Evolutionary conservation across 179 eudicot genomes (phyloP), one percentile per base, ranked within the genome.

Genomic region (Sideroxylon spinosum): DNA sequence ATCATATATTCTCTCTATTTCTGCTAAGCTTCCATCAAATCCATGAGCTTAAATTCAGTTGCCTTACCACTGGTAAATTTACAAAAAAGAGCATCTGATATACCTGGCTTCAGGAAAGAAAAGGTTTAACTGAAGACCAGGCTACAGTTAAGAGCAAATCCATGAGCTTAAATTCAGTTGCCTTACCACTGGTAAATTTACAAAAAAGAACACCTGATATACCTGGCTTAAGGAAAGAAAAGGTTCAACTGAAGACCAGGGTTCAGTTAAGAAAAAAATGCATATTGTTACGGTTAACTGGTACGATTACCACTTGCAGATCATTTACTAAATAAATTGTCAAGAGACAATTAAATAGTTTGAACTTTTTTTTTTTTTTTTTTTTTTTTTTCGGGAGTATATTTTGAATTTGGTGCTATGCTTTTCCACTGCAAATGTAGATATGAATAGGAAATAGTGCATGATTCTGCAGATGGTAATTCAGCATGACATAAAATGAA

Each of bases 1-100:
- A 85, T 88, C 96, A 79, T 87, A 93, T 78, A 94, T 75, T 84
- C 86, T 91, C 88, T 95, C 99, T 80, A 95, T 84, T 84, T 95
- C 99, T 87, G 96, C 96, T 89, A 95, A 92, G 93, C 99, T 95
- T 93, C 91, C 95, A 90, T 93, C 84, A 88, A 90, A 87, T 81
- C 85, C 84, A 94, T 83, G 86, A 92, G 93, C 87, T 91, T 79
- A 93, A 85, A 81, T 85, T 94, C 91, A 94, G 98, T 91, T 86
- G 78, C 82, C 78, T 86, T 81, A 52, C 85, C 85, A 86, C 72
- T 75, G 80, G 79, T 79, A 75, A 85, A 78, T 76, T 73, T 79
- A 74, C 65, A 73, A 69, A 59, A 84, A 73, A 77, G 59, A 87
- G 76, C 78, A 81, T 88, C 80, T 84, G 80, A 86, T 69, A 82